Evolutionary conservation across 2,329 filamentous ascomycete genomes (phyloP).

Genomic region (Drechslera avenae): DNA sequence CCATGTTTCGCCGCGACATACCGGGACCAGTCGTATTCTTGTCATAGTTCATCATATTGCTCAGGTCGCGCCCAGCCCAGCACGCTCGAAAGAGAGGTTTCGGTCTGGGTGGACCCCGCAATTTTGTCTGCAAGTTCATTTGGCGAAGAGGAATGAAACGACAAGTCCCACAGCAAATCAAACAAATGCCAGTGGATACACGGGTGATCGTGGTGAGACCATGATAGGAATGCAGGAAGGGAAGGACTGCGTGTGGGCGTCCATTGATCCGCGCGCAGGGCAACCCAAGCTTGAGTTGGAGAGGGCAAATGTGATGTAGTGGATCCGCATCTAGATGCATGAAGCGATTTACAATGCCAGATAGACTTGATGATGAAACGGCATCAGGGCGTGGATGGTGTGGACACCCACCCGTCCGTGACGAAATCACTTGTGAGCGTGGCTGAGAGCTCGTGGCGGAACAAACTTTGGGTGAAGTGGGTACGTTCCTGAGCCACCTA

Average conservation of each 20-base stretch:
- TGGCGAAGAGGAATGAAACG: slow-evolving; percentile 3
- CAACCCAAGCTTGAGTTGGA: background rate
- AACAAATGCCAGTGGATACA: background rate
- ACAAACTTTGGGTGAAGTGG: slow-evolving; percentile 2
- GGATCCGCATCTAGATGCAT: slow-evolving; percentile 4
- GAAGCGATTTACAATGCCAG: background rate
- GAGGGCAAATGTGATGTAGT: background rate
- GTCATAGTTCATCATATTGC: background rate
- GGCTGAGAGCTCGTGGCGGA: background rate
- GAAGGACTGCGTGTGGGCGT: background rate
- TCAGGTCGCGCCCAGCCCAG: background rate
- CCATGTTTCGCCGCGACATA: too few species aligned
- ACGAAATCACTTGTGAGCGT: slow-evolving; percentile 1
- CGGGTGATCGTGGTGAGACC: background rate
- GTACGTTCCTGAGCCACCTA: slow-evolving; percentile 5
- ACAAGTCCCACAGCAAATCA: slow-evolving; percentile 1
- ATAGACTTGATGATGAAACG: slow-evolving; percentile 2
- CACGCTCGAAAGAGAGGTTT: background rate
- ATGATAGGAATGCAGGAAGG: background rate
- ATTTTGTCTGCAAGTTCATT: slow-evolving; percentile 1
- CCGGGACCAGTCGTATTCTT: too few species aligned
- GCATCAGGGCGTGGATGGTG: slow-evolving; percentile 1
- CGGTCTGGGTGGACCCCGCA: slow-evolving; percentile 4
- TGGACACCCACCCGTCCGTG: background rate
- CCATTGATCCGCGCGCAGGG: slow-evolving; percentile 4